Evolutionary conservation across 352 stramenopile species (phyloP).

Genomic region (Phytophthora palmivora): DNA sequence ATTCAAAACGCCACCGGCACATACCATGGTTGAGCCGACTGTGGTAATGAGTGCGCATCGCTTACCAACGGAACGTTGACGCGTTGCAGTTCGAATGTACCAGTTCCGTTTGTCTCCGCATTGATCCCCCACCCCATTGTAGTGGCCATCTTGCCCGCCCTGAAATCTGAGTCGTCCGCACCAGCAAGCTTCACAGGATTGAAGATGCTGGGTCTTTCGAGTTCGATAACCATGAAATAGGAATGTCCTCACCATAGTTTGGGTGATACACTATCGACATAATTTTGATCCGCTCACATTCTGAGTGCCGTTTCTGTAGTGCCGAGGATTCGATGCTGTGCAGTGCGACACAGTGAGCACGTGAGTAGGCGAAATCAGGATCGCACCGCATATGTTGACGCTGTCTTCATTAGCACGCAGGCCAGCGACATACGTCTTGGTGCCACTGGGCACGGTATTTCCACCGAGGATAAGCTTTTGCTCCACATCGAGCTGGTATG

Average conservation of each 20-base stretch:
- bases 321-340: too few species aligned
- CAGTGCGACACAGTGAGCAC: conserved; percentile 26
- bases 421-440: conserved; percentile 41
- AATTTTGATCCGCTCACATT: conserved; percentile 20
- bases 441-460: conserved; percentile 35
- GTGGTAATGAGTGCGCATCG: conserved; percentile 30
- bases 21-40: conserved; percentile 51
- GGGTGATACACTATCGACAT: conserved; percentile 22
- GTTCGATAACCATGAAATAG: neutral
- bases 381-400: conserved; percentile 17
- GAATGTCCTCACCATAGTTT: conserved; percentile 15
- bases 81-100: conserved; percentile 29
- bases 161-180: conserved; percentile 5
- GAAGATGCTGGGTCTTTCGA: neutral
- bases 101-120: conserved; percentile 19
- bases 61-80: conserved; percentile 44
- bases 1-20: conserved; percentile 42
- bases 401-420: conserved; percentile 12
- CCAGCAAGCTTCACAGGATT: conserved; percentile 1
- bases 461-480: conserved; percentile 42
- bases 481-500: neutral
- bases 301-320: conserved; percentile 24
- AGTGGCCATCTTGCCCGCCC: conserved; percentile 21
- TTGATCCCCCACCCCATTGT: conserved; percentile 22
- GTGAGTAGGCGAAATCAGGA: conserved; percentile 23